These are phyloP conservation scores for Jaltomata sinuosa DNA, from an alignment of 257 asterid species.

Conservation along the genomic window DNA sequence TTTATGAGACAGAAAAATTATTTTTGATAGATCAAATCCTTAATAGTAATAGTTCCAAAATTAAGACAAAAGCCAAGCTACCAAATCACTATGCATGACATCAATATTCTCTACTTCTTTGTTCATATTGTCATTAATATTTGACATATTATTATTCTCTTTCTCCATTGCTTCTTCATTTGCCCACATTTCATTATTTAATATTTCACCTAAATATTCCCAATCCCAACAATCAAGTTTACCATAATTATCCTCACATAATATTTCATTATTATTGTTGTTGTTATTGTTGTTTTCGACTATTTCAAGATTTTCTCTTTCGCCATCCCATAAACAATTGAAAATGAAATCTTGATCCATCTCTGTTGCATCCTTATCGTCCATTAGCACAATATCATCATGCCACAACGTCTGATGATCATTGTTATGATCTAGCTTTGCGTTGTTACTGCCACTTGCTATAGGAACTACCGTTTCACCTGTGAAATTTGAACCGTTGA, in stretches of 20 bases:
- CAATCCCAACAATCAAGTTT: slow-evolving; percentile 10
- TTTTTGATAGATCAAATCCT: background rate
- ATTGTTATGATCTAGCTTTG: background rate
- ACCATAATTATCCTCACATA: background rate
- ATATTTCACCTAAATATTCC: slow-evolving; percentile 9
- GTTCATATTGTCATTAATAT: background rate
- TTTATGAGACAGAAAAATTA: background rate
- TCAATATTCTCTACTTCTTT: slow-evolving; percentile 12
- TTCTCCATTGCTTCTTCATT: background rate
- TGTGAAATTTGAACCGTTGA: background rate
- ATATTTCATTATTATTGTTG: background rate
- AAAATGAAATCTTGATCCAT: background rate
- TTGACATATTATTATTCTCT: background rate
- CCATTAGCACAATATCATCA: slow-evolving; percentile 9
- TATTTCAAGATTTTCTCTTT: slow-evolving; percentile 1
- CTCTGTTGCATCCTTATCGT: background rate
- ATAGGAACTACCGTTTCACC: background rate
- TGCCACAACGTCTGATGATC: background rate
- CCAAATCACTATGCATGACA: slow-evolving; percentile 13
- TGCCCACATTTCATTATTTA: background rate
- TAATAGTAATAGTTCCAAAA: background rate
- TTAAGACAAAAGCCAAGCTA: slow-evolving; percentile 56
- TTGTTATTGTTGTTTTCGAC: background rate
- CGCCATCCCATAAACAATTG: background rate
- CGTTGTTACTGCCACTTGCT: background rate